A percentile compares a stretch with the other conserved stretches of the same genome.
Conservation (phyloP, 2,329 filamentous ascomycete species). For the Aspergillus glaucus region DNA sequence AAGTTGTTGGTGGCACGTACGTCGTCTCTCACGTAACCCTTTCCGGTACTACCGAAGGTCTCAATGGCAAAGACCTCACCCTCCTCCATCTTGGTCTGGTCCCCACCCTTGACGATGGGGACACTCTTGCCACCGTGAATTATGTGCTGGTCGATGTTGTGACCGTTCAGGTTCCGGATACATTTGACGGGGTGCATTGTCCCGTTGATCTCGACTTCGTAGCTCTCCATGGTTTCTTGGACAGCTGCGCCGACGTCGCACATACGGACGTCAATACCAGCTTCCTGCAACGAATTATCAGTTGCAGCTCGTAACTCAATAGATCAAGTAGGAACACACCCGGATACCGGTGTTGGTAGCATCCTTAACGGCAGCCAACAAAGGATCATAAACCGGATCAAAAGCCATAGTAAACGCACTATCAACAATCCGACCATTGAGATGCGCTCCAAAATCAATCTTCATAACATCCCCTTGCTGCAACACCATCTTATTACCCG, state of each 20-base stretch:
- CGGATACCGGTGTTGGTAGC: constrained; percentile 69
- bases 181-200: constrained; percentile 73
- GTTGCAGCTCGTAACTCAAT: background rate
- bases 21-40: constrained; percentile 80
- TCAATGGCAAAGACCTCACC: constrained; percentile 93
- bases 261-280: constrained; percentile 85
- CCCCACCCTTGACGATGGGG: constrained; percentile 81
- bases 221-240: constrained; percentile 89
- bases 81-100: constrained; percentile 96
- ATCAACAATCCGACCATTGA: constrained; percentile 66
- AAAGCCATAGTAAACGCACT: constrained; percentile 65
- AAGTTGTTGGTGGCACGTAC: constrained; percentile 41
- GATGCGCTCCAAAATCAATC: constrained; percentile 65
- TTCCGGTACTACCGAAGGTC: constrained; percentile 90
- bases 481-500: constrained; percentile 70
- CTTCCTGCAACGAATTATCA: constrained; percentile 52
- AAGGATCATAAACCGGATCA: constrained; percentile 62
- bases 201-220: constrained; percentile 78
- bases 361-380: constrained; percentile 60
- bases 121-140: constrained; percentile 91
- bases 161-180: constrained; percentile 81
- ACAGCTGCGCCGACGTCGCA: constrained; percentile 77
- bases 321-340: constrained; percentile 27
- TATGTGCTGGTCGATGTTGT: constrained; percentile 81
- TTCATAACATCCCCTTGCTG: constrained; percentile 65